Conservation (phyloP, 805 yeast species). For the Ogataea ramenticola region DNA sequence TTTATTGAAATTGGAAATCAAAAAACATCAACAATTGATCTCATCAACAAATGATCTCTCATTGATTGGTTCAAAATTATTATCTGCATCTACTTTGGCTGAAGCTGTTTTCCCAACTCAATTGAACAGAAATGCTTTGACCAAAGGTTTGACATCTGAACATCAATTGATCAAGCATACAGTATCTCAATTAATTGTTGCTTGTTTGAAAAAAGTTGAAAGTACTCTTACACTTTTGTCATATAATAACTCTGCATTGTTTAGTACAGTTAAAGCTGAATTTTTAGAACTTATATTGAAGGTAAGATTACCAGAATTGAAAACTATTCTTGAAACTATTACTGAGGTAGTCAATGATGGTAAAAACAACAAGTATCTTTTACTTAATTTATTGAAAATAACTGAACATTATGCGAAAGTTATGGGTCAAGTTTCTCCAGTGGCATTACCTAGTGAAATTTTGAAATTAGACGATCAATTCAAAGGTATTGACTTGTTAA, state of each 20-base stretch:
- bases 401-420: slow-evolving; percentile 19
- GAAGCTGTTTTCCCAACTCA: slow-evolving; percentile 63
- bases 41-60: not conserved
- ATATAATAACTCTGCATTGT: slow-evolving; percentile 9
- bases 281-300: slow-evolving; percentile 15
- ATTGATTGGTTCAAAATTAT: not conserved
- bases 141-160: slow-evolving; percentile 49
- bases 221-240: slow-evolving; percentile 23
- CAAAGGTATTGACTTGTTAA: slow-evolving; percentile 47
- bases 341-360: slow-evolving; percentile 31
- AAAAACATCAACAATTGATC: slow-evolving; percentile 2
- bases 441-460: slow-evolving; percentile 12
- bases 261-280: slow-evolving; percentile 11
- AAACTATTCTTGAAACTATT: slow-evolving; percentile 34
- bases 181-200: slow-evolving; percentile 50
- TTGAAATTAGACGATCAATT: slow-evolving; percentile 24
- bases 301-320: slow-evolving; percentile 42
- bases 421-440: slow-evolving; percentile 11
- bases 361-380: slow-evolving; percentile 30
- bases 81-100: slow-evolving; percentile 26
- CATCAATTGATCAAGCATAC: slow-evolving; percentile 52
- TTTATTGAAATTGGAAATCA: slow-evolving; percentile 3
- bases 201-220: slow-evolving; percentile 47
- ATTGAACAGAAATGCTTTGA: slow-evolving; percentile 47
- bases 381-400: slow-evolving; percentile 39